Conservation (phyloP, 805 yeast genomes). For the Lachancea mirantina region DNA sequence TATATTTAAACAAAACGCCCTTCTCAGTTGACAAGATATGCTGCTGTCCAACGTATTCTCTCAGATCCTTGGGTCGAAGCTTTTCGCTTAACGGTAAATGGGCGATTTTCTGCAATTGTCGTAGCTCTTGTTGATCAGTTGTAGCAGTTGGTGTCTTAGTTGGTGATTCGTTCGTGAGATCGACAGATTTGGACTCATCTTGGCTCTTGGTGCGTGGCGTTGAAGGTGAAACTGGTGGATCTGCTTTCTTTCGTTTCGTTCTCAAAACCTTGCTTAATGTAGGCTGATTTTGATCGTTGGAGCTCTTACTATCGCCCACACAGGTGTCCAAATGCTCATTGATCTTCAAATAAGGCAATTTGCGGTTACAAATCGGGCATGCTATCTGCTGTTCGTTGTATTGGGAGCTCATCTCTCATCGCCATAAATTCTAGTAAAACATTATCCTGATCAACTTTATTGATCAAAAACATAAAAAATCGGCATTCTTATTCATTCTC, state of each 20-base stretch:
- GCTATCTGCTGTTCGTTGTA: conserved; percentile 20
- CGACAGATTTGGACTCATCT: conserved; percentile 3
- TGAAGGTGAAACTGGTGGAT: too few species aligned
- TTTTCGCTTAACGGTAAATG: conserved; percentile 61
- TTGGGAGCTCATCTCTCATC: conserved; percentile 5
- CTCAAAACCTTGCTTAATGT: conserved; percentile 16
- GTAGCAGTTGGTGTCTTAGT: not conserved
- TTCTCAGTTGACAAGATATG: conserved; percentile 56
- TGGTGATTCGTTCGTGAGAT: conserved; percentile 4
- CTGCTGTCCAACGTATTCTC: conserved; percentile 76
- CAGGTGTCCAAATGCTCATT: conserved; percentile 29
- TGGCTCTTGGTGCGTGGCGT: too few species aligned
- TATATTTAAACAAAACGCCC: conserved; percentile 61
- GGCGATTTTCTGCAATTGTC: conserved; percentile 23
- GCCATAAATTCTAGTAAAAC: not conserved
- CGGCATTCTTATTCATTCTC: not conserved
- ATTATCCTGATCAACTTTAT: not conserved
- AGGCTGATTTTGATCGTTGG: conserved; percentile 12
- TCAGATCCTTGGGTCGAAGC: conserved; percentile 66
- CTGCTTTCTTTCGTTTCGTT: conserved; percentile 8
- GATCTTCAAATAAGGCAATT: conserved; percentile 20
- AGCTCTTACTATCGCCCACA: conserved; percentile 6
- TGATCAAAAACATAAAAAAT: not conserved
- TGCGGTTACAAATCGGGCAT: conserved; percentile 28
- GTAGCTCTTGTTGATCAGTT: conserved; percentile 16